Conservation (phyloP, 306 rosid genomes). For the Urtica urens region DNA sequence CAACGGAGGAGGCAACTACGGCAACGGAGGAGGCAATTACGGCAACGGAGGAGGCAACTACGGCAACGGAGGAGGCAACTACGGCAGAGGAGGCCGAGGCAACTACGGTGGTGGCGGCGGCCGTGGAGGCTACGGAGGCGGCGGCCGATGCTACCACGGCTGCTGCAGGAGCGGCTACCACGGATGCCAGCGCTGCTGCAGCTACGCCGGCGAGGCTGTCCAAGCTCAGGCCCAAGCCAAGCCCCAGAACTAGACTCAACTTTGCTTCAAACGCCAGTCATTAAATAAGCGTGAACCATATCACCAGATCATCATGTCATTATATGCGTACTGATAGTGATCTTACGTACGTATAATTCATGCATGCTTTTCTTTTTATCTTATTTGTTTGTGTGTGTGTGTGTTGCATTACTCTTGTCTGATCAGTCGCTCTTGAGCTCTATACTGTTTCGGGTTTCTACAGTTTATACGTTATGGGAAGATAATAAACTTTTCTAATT, state of each 20-base stretch:
- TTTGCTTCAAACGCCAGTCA: too few relatives aligned
- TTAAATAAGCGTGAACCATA: background rate
- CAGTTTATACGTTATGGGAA: too few relatives aligned
- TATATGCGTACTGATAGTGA: too few relatives aligned
- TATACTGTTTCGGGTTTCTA: too few relatives aligned
- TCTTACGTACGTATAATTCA: too few relatives aligned
- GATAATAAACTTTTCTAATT: too few relatives aligned
- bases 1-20: background rate
- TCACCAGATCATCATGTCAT: too few relatives aligned
- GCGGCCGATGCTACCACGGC: background rate
- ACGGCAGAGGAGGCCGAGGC: background rate
- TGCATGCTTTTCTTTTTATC: too few relatives aligned
- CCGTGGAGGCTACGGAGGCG: background rate
- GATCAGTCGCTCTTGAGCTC: too few relatives aligned
- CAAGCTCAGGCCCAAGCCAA: constrained; percentile 16
- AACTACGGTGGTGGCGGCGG: background rate
- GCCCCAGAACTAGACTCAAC: constrained; percentile 8
- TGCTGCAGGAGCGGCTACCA: constrained; percentile 11
- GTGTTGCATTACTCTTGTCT: too few relatives aligned
- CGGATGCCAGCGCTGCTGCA: constrained; percentile 34
- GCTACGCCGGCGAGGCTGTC: constrained; percentile 33
- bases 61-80: background rate
- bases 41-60: background rate
- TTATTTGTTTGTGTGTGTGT: too few relatives aligned
- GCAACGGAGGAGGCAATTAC: background rate